Conservation (phyloP, 1,284 basidiomycete genomes). For the Cutaneotrichosporon sp. region DNA sequence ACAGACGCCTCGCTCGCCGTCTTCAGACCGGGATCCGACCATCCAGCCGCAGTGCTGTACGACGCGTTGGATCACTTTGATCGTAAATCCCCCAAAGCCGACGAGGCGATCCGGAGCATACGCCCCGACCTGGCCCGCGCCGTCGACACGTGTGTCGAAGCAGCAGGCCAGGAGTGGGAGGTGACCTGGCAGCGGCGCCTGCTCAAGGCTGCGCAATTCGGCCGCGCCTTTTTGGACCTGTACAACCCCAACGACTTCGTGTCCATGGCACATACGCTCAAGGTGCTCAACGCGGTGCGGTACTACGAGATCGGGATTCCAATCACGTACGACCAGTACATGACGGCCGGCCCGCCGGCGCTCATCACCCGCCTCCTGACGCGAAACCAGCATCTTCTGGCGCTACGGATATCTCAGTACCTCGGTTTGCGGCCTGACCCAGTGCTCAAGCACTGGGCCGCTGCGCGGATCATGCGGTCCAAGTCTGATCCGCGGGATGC, state of each 20-base stretch:
- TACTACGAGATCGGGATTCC: slow-evolving; percentile 90
- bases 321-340: slow-evolving; percentile 84
- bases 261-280: slow-evolving; percentile 81
- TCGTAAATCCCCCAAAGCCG: slow-evolving; percentile 76
- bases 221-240: slow-evolving; percentile 85
- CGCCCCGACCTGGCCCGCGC: slow-evolving; percentile 77
- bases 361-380: slow-evolving; percentile 78
- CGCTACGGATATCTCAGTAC: slow-evolving; percentile 82
- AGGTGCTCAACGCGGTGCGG: slow-evolving; percentile 91
- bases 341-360: slow-evolving; percentile 66
- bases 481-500: slow-evolving; percentile 53
- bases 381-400: slow-evolving; percentile 84
- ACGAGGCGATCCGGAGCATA: slow-evolving; percentile 86
- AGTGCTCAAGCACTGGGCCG: slow-evolving; percentile 94
- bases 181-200: slow-evolving; percentile 80
- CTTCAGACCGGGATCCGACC: slow-evolving; percentile 86
- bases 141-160: slow-evolving; percentile 88
- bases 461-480: slow-evolving; percentile 76
- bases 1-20: slow-evolving; percentile 70
- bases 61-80: slow-evolving; percentile 88
- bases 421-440: slow-evolving; percentile 76
- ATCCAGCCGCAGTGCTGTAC: slow-evolving; percentile 83
- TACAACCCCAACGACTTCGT: slow-evolving; percentile 89
- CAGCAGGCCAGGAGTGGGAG: slow-evolving; percentile 89
- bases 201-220: slow-evolving; percentile 88